A percentile compares a stretch with the other conserved stretches of the same genome.
Evolutionary conservation across 2,329 filamentous ascomycete species (phyloP).

Genomic region (Mycocentrospora acerina): DNA sequence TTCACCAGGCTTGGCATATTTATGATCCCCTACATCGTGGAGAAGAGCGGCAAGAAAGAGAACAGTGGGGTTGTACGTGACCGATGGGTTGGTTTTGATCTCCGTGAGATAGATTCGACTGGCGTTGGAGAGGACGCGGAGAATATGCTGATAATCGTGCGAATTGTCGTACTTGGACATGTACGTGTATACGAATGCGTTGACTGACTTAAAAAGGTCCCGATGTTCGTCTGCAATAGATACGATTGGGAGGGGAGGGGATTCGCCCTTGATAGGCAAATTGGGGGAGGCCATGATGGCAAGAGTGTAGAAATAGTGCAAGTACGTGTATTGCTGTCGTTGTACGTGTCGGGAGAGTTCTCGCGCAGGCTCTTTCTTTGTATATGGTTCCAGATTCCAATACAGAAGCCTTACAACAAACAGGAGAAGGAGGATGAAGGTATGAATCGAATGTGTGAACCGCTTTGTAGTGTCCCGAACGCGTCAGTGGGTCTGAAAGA

Average conservation of each 20-base stretch:
- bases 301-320: background rate
- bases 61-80: constrained; percentile 53
- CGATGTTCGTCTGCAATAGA: constrained; percentile 21
- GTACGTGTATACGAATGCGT: constrained; percentile 35
- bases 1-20: constrained; percentile 63
- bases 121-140: constrained; percentile 74
- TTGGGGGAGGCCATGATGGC: background rate
- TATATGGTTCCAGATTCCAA: background rate
- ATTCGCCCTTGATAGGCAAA: constrained; percentile 13
- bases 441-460: background rate
- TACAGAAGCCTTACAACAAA: too few species aligned
- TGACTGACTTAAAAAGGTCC: constrained; percentile 32
- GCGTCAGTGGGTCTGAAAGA: too few species aligned
- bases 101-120: constrained; percentile 62
- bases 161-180: constrained; percentile 66
- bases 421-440: too few species aligned
- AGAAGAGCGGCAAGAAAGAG: constrained; percentile 65
- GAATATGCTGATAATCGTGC: constrained; percentile 84
- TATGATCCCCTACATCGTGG: constrained; percentile 86
- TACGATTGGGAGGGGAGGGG: constrained; percentile 25
- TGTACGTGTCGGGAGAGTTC: too few species aligned
- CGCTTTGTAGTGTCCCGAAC: too few species aligned
- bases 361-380: too few species aligned
- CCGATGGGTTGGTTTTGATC: constrained; percentile 33
- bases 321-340: too few species aligned